These are phyloP conservation scores for Cinnamomum chago DNA, from an alignment of 164 flowering plant species.

Conservation along the genomic window DNA sequence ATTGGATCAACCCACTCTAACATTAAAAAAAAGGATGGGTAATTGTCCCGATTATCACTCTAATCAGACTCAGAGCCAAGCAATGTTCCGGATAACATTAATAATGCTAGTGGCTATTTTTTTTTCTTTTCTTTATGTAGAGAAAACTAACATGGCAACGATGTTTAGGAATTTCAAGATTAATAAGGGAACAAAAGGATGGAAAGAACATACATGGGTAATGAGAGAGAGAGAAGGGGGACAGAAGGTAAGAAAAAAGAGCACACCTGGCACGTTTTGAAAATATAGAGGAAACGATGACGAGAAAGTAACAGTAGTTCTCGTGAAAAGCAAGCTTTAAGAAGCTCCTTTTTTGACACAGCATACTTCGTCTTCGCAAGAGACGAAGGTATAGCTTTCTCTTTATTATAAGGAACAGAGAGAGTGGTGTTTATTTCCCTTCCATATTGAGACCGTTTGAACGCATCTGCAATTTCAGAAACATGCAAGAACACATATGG, in stretches of 20 bases:
- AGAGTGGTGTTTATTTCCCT: constrained; percentile 33
- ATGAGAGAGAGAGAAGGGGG: background rate
- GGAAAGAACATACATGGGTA: background rate
- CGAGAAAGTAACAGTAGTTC: constrained; percentile 59
- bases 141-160: too few relatives aligned
- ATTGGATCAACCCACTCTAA: too few relatives aligned
- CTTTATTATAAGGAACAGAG: constrained; percentile 48
- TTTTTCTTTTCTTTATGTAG: too few relatives aligned
- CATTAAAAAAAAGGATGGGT: too few relatives aligned
- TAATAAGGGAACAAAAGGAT: too few relatives aligned
- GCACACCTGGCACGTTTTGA: constrained; percentile 84
- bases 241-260: background rate
- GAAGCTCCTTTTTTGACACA: constrained; percentile 48
- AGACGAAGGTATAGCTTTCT: constrained; percentile 49
- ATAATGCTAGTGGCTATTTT: too few relatives aligned
- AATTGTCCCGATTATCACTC: background rate
- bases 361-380: constrained; percentile 54
- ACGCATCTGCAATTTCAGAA: constrained; percentile 65
- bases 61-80: background rate
- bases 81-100: background rate
- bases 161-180: too few relatives aligned
- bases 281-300: constrained; percentile 69
- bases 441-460: constrained; percentile 53
- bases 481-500: constrained; percentile 61
- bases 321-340: constrained; percentile 55